A percentile compares a stretch with the other conserved stretches of the same genome.
phyloP scores from a whole-genome alignment of 345 rosid genomes.

The Acer saccharum region DNA sequence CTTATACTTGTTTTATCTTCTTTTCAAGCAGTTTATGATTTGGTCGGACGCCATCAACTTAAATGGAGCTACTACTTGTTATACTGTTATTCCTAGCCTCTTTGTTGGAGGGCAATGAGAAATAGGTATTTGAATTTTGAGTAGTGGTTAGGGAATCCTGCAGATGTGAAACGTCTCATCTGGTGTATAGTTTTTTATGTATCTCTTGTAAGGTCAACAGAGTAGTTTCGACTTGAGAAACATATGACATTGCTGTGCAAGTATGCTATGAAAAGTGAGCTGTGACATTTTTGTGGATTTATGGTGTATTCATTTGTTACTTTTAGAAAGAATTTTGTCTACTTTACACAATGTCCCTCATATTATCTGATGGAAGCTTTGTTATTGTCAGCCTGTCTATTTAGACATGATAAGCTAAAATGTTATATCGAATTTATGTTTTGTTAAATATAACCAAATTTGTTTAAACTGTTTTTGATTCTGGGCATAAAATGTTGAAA shows the following conservation, averaged over 20 bases:
- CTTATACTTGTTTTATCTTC: neutral
- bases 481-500: too few relatives aligned
- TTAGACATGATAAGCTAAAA: too few relatives aligned
- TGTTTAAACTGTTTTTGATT: neutral
- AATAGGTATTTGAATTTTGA: conserved; percentile 1
- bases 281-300: neutral
- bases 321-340: neutral
- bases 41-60: neutral
- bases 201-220: neutral
- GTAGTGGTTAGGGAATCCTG: neutral
- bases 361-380: too few relatives aligned
- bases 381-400: neutral
- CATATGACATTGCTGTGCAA: neutral
- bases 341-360: neutral
- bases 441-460: neutral
- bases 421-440: neutral
- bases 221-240: neutral
- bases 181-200: neutral
- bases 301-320: neutral
- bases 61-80: neutral
- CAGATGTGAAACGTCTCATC: neutral
- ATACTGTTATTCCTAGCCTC: neutral
- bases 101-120: neutral
- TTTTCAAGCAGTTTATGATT: neutral
- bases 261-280: neutral